Base-by-base conservation (phyloP, 441 rosid species). In the Macaranga tanarius region DNA sequence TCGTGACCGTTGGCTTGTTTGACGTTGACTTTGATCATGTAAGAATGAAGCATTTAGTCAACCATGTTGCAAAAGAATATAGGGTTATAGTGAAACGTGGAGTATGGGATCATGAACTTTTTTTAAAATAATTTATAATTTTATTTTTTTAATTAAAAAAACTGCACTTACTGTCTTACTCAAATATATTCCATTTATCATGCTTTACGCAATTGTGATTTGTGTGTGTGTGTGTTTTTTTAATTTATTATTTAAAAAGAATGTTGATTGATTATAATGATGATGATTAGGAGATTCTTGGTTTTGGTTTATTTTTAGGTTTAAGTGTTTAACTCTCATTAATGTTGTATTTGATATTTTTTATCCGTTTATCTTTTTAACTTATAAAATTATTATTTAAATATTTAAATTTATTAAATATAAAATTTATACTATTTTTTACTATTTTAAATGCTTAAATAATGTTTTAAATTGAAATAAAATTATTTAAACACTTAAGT, bases 1-100 rank as follows among this genome's bases (percentile, higher is more conserved):
- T 82, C 76, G 59, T 6, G 68, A 59, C 87, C 86, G 86, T 80
- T 20, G 7, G 54, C 58, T 65, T 57, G 16, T 57, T 52, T 56
- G 54, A 2, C 26, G 52, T 76, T 25, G 77, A 74, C 80, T 74
- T 20, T 9, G 60, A 70, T 23, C 38, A 16, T 2, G 44, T 2
- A 12, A 61, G 16, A 2, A 3, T 2, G 28, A 1, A 7, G 20
- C 25, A 10, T 23, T 22, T 2, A 59, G 51, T 13, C 7, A 16
- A 0, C 0, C 9, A 7, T 31, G 38, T 31, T 31, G 38, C 3
- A 4, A 51, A 19, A 28, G 58, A n/a, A 38, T 23, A 17, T 3
- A 40, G 20, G 20, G 10, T 34, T 34, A 57, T 28, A 8, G 62
- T 76, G 61, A 23, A 17, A 34, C 44, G 23, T 5, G 75, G 65